phyloP scores from a whole-genome alignment of 306 rosid genomes.

The Potentilla sterilis region DNA sequence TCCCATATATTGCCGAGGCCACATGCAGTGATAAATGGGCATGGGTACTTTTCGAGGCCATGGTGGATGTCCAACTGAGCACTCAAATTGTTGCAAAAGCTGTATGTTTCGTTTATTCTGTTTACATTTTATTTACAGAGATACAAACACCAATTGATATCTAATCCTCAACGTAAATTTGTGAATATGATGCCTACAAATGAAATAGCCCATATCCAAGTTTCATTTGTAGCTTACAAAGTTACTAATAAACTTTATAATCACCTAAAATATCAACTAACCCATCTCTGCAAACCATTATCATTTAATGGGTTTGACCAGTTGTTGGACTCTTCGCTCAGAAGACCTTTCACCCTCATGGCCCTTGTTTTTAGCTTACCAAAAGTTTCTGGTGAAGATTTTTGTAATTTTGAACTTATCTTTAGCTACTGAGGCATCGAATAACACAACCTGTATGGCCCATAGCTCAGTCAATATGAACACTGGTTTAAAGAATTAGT shows the following conservation, averaged over 20 bases:
- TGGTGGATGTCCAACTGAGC: constrained; percentile 48
- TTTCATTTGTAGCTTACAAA: not conserved
- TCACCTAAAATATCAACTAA: constrained; percentile 8
- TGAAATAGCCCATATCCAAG: constrained; percentile 5
- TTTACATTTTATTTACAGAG: not conserved
- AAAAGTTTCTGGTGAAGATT: not conserved
- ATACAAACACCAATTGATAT: constrained; percentile 4
- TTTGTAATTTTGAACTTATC: not conserved
- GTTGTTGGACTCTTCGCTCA: not conserved
- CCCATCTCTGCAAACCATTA: not conserved
- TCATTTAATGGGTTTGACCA: not conserved
- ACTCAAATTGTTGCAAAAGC: constrained; percentile 87
- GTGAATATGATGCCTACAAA: constrained; percentile 9
- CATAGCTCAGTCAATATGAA: not conserved
- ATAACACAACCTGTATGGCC: not conserved
- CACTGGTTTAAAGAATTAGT: not conserved
- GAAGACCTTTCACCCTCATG: not conserved
- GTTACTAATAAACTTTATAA: not conserved
- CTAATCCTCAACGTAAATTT: not conserved
- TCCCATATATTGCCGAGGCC: constrained; percentile 55
- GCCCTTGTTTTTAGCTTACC: not conserved
- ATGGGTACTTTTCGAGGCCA: constrained; percentile 86
- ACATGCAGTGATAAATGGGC: constrained; percentile 85
- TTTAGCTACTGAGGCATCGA: not conserved
- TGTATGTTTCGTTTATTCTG: constrained; percentile 43